Evolutionary conservation across 2,329 filamentous ascomycete species (phyloP).

Genomic region (Lojkania enalia): DNA sequence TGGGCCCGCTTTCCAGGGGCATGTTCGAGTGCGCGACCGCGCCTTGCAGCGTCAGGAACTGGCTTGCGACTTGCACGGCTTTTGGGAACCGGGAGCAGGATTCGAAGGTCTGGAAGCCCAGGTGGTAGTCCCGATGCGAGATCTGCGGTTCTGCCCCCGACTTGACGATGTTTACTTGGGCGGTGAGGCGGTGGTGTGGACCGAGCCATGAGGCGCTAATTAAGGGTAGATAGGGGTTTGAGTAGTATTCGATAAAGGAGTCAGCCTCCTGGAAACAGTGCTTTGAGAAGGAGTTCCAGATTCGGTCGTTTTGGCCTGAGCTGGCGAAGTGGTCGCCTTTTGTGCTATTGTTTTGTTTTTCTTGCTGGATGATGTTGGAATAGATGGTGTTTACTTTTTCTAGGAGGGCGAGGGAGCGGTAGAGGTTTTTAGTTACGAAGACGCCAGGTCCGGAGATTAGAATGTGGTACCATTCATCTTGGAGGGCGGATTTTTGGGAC

Average conservation of each 20-base stretch:
- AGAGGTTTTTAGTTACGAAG: conserved; percentile 59
- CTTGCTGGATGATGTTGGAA: conserved; percentile 45
- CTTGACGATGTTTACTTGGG: conserved; percentile 65
- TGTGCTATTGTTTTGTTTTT: conserved; percentile 50
- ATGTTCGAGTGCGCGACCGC: conserved; percentile 66
- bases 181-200: conserved; percentile 62
- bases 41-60: conserved; percentile 64
- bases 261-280: conserved; percentile 57
- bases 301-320: conserved; percentile 60
- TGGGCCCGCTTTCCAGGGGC: conserved; percentile 62
- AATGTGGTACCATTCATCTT: conserved; percentile 64
- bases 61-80: conserved; percentile 57
- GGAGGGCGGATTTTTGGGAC: conserved; percentile 47
- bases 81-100: conserved; percentile 53
- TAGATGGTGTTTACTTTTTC: conserved; percentile 29
- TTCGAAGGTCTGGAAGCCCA: conserved; percentile 62
- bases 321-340: conserved; percentile 66
- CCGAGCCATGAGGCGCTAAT: conserved; percentile 63
- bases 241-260: conserved; percentile 62
- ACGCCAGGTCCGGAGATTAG: conserved; percentile 62
- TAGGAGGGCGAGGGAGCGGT: conserved; percentile 44
- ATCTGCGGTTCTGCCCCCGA: conserved; percentile 62
- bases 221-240: conserved; percentile 60
- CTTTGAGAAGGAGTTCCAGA: conserved; percentile 70
- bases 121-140: conserved; percentile 65